Percentiles rank a stretch among this genome's conserved stretches.
Evolutionary conservation across 2,329 filamentous ascomycete species (phyloP).

Genomic region (Botrytis pseudocinerea): DNA sequence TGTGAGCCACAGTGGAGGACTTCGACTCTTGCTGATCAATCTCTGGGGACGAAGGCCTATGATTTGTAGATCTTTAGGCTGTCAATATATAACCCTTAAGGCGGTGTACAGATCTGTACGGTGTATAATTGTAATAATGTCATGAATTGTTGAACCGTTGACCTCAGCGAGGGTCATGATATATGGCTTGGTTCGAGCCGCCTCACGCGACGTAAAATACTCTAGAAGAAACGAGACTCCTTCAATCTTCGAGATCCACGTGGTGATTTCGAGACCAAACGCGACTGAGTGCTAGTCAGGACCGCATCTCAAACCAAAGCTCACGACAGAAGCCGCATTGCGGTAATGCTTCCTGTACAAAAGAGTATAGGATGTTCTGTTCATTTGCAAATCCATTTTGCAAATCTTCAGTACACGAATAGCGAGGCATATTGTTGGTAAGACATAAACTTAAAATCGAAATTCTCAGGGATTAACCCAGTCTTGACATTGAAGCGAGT

Average conservation of each 20-base stretch:
- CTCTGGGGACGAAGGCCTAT: background rate
- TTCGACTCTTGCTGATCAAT: conserved; percentile 7
- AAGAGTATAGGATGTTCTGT: conserved; percentile 11
- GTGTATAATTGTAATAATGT: background rate
- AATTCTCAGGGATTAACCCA: conserved; percentile 13
- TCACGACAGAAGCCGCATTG: conserved; percentile 21
- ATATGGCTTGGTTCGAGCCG: conserved; percentile 13
- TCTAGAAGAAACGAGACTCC: conserved; percentile 17
- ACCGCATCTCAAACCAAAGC: conserved; percentile 1
- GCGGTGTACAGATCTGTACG: conserved; percentile 16
- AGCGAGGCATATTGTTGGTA: conserved; percentile 7
- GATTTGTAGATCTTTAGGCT: conserved; percentile 19
- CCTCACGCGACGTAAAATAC: conserved; percentile 1
- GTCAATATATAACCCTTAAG: background rate
- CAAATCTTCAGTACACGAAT: conserved; percentile 15
- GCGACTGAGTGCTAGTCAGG: conserved; percentile 19
- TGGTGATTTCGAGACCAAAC: conserved; percentile 12
- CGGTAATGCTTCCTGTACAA: conserved; percentile 8
- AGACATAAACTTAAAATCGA: conserved; percentile 17
- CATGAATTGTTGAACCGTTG: background rate
- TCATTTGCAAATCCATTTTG: conserved; percentile 9
- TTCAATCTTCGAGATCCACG: conserved; percentile 16
- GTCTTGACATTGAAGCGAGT: background rate
- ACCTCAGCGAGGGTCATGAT: background rate
- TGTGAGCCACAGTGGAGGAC: conserved; percentile 19